Base-by-base conservation (phyloP, 306 rosid species). In the Macrotyloma uniflorum region DNA sequence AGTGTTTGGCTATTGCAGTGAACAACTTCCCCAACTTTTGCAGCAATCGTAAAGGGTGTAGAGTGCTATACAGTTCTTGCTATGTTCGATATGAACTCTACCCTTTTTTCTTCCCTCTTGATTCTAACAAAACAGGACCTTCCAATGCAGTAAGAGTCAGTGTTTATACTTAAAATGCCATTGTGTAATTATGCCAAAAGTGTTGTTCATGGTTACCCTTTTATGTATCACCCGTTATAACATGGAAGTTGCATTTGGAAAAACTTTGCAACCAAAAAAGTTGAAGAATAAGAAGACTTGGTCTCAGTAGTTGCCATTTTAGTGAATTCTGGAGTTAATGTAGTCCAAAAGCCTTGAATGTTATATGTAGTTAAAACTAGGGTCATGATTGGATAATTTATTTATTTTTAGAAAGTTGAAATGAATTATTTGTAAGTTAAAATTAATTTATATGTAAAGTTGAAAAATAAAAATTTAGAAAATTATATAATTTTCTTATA, bases 1-100 rank as follows among this genome's bases (percentile, higher is more conserved):
- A 88, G 83, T 91, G 93, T 80, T 78, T 91, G 86, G 87, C 91
- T 70, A 78, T 75, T 83, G 91, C 91, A 36, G 92, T 86, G 46
- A 86, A 24, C 22, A 79, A 83, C 23, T 89, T 87, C 13, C 51
- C 78, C 10, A 85, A 72, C 0, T 67, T 86, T 53, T 87, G 97
- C 54, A 24, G 42, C 28, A 43, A 83, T 75, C 74, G 86, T 9
- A 81, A 78, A 82, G 90, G 97, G 1, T 88, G 97, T 42, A 68
- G 93, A 19, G 91, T 89, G 51, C 14, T 89, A 2, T 89, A 86
- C 30, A 83, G 92, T 40, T 85, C 90, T 70, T 91, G 97, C 72
- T 91, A 89, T 83, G 87, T 91, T 20, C 16, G 92, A 53, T 91
- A 91, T 72, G 92, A 91, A 70, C 84, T 91, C 55, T 89, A 89